A percentile compares a stretch with the other conserved stretches of the same genome.
Evolutionary conservation across 2,329 filamentous ascomycete genomes (phyloP).

Genomic region (Aspergillus oerlinghausenensis): DNA sequence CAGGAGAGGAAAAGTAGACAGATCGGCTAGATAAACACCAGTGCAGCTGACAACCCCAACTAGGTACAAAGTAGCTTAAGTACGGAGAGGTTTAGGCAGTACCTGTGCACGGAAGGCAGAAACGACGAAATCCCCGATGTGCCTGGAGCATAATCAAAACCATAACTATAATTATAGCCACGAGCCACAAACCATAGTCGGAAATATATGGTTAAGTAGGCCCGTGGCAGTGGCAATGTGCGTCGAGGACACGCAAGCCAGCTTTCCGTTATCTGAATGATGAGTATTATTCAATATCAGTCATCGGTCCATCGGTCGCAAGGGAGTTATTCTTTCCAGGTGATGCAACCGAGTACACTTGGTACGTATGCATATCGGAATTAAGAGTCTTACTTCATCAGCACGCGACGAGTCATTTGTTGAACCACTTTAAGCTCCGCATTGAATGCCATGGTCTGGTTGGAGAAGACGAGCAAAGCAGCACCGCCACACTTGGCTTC

Average conservation of each 20-base stretch:
- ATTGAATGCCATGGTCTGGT: background rate
- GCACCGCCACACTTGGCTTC: background rate
- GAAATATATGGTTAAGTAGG: background rate
- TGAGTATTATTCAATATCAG: background rate
- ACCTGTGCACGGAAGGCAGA: background rate
- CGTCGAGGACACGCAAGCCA: background rate
- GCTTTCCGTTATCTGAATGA: background rate
- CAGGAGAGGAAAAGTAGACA: conserved; percentile 2
- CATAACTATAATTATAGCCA: background rate
- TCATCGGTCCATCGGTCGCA: background rate
- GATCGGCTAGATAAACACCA: background rate
- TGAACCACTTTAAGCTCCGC: background rate
- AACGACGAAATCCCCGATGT: background rate
- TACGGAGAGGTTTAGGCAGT: conserved; percentile 1
- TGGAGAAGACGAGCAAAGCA: background rate
- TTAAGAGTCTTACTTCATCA: background rate
- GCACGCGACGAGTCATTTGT: background rate
- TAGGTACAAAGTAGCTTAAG: background rate
- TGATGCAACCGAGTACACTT: background rate
- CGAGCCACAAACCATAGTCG: background rate
- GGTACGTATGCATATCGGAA: background rate
- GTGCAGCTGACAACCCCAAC: background rate
- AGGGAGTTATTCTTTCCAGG: background rate
- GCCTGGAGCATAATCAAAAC: background rate
- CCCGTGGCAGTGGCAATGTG: background rate